A percentile compares a stretch with the other conserved stretches of the same genome.
phyloP scores from a whole-genome alignment of 2,329 filamentous ascomycete genomes.

The Hawksworthiomyces lignivorus region DNA sequence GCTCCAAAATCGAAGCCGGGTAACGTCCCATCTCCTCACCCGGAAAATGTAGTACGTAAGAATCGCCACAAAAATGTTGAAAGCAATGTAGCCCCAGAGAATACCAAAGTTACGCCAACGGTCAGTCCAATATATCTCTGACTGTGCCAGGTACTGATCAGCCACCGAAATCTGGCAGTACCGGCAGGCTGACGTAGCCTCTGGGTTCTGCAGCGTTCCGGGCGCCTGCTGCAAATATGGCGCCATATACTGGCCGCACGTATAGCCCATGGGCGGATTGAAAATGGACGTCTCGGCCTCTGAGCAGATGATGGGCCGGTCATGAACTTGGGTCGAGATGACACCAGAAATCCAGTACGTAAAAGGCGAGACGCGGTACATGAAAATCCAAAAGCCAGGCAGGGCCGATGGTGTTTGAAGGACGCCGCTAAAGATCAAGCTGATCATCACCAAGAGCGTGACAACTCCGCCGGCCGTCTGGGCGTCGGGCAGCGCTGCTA shows the following conservation, averaged over 20 bases:
- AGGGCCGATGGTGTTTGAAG: constrained; percentile 49
- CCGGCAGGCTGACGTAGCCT: constrained; percentile 48
- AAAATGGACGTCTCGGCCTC: constrained; percentile 55
- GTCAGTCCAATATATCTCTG: constrained; percentile 41
- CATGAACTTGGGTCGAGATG: constrained; percentile 56
- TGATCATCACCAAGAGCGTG: constrained; percentile 50
- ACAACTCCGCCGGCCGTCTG: constrained; percentile 58
- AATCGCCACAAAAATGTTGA: constrained; percentile 52
- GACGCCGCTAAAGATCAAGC: constrained; percentile 53
- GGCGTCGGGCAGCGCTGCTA: constrained; percentile 60
- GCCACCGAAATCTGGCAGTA: constrained; percentile 61
- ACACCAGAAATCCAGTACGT: constrained; percentile 64
- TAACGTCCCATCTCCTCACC: constrained; percentile 1
- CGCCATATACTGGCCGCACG: constrained; percentile 56
- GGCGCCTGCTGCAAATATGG: constrained; percentile 41
- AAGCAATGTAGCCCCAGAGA: constrained; percentile 57
- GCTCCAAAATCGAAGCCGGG: constrained; percentile 8
- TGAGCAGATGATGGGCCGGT: constrained; percentile 43
- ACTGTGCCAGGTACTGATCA: constrained; percentile 47
- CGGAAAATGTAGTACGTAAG: constrained; percentile 11
- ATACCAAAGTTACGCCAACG: constrained; percentile 65
- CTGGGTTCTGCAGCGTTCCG: constrained; percentile 56
- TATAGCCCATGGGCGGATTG: constrained; percentile 52
- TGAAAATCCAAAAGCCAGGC: constrained; percentile 69
- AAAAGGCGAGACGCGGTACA: constrained; percentile 62